Evolutionary conservation across 768 basidiomycete genomes (phyloP).

Genomic region (Antrodiella citrinella): DNA sequence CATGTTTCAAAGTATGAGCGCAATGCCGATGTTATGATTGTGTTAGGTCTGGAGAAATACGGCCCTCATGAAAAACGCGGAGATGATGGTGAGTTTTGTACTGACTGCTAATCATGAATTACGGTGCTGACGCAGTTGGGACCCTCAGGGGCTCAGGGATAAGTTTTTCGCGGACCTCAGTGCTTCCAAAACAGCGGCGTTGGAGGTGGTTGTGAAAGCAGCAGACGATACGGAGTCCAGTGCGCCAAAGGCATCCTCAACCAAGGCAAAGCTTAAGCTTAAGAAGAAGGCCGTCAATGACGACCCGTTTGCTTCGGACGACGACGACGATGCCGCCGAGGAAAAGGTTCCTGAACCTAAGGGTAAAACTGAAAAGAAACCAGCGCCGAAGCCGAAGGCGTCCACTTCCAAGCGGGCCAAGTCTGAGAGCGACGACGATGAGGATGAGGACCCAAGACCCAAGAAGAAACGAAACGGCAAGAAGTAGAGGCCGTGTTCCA

Average conservation of each 20-base stretch:
- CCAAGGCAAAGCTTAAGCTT: constrained; percentile 40
- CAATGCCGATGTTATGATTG: too few relatives aligned
- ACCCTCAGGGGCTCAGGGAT: constrained; percentile 59
- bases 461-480: constrained; percentile 27
- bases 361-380: constrained; percentile 8
- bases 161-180: constrained; percentile 45
- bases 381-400: constrained; percentile 11
- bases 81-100: constrained; percentile 43
- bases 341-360: constrained; percentile 2
- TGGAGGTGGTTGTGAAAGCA: too few relatives aligned
- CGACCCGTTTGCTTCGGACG: constrained; percentile 56
- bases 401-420: constrained; percentile 6
- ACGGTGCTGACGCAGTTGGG: too few relatives aligned
- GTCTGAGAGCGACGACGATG: constrained; percentile 6
- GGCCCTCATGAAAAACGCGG: constrained; percentile 46
- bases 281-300: constrained; percentile 33
- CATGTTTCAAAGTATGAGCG: too few relatives aligned
- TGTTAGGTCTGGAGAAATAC: constrained; percentile 62
- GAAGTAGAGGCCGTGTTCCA: background rate
- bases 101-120: constrained; percentile 1
- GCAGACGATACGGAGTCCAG: constrained; percentile 16
- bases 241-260: constrained; percentile 19
- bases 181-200: constrained; percentile 20
- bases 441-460: constrained; percentile 21
- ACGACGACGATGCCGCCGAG: constrained; percentile 18